Percentiles rank a stretch among this genome's conserved stretches.
phyloP scores from a whole-genome alignment of 495 filamentous ascomycete genomes.

The Aspergillus diversus region DNA sequence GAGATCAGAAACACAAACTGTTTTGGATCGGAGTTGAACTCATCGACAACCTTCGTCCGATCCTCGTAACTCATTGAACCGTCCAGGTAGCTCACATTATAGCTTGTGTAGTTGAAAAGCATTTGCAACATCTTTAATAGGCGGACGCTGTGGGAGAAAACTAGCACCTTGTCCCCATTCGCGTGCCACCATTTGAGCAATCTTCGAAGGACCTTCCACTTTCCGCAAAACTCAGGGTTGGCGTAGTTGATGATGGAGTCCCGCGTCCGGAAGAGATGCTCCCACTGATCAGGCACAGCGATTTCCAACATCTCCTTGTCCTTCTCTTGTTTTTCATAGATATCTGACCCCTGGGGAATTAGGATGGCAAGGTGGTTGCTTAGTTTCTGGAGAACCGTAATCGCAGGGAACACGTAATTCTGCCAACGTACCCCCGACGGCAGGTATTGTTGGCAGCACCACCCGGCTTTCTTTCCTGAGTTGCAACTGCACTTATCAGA shows the following conservation, averaged over 20 bases:
- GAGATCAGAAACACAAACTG: slow-evolving; percentile 97
- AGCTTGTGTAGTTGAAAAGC: slow-evolving; percentile 86
- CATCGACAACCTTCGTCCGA: slow-evolving; percentile 74
- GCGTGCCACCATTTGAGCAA: slow-evolving; percentile 87
- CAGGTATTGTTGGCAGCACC: slow-evolving; percentile 73
- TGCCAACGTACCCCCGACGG: slow-evolving; percentile 70
- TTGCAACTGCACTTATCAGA: slow-evolving; percentile 72
- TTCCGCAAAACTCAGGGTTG: slow-evolving; percentile 92
- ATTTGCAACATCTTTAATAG: slow-evolving; percentile 83
- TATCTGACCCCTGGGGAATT: slow-evolving; percentile 70
- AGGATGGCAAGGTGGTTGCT: slow-evolving; percentile 91
- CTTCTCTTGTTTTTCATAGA: slow-evolving; percentile 75
- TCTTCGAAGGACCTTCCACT: slow-evolving; percentile 92
- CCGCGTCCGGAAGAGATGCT: slow-evolving; percentile 70
- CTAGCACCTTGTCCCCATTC: slow-evolving; percentile 89
- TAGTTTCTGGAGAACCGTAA: slow-evolving; percentile 80
- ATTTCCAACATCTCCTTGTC: slow-evolving; percentile 78
- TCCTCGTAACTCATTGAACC: slow-evolving; percentile 87
- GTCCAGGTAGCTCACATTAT: slow-evolving; percentile 90
- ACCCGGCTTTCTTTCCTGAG: slow-evolving; percentile 72
- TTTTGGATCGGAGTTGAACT: slow-evolving; percentile 86
- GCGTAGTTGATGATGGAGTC: slow-evolving; percentile 82
- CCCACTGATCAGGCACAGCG: slow-evolving; percentile 77
- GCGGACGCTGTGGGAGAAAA: slow-evolving; percentile 89
- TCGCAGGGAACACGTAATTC: slow-evolving; percentile 81